These are phyloP conservation scores for Orbilia quercus DNA, from an alignment of 2,329 filamentous ascomycete genomes.

Conservation along the genomic window DNA sequence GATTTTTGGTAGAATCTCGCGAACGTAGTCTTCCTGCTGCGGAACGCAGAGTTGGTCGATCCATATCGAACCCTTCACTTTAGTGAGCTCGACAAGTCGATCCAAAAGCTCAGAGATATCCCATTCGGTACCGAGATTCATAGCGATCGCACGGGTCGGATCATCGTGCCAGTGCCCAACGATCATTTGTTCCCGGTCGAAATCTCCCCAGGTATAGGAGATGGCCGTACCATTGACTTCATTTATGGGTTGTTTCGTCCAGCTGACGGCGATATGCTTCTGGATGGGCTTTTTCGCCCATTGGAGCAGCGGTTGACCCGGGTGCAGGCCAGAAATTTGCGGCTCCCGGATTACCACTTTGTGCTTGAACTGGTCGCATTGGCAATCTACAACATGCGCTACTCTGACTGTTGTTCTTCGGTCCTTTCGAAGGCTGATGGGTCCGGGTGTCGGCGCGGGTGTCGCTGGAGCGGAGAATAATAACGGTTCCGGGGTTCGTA, in stretches of 20 bases:
- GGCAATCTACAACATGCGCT: conserved; percentile 29
- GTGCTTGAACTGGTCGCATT: conserved; percentile 47
- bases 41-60: conserved; percentile 50
- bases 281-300: conserved; percentile 49
- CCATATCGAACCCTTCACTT: conserved; percentile 40
- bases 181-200: conserved; percentile 50
- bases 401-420: conserved; percentile 46
- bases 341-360: conserved; percentile 47
- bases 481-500: conserved; percentile 43
- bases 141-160: conserved; percentile 43
- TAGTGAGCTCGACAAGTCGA: conserved; percentile 41
- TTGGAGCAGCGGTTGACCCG: conserved; percentile 51
- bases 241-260: conserved; percentile 47
- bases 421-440: conserved; percentile 44
- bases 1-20: conserved; percentile 51
- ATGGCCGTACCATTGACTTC: conserved; percentile 39
- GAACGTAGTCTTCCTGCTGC: conserved; percentile 43
- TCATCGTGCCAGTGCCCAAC: conserved; percentile 52
- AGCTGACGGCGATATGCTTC: conserved; percentile 45
- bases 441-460: conserved; percentile 46
- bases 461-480: conserved; percentile 48
- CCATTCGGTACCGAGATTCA: conserved; percentile 54
- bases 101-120: conserved; percentile 49
- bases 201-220: conserved; percentile 54
- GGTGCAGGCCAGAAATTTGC: conserved; percentile 50